Evolutionary conservation across 305 asterid genomes (phyloP).

Genomic region (Petunia hybrid): DNA sequence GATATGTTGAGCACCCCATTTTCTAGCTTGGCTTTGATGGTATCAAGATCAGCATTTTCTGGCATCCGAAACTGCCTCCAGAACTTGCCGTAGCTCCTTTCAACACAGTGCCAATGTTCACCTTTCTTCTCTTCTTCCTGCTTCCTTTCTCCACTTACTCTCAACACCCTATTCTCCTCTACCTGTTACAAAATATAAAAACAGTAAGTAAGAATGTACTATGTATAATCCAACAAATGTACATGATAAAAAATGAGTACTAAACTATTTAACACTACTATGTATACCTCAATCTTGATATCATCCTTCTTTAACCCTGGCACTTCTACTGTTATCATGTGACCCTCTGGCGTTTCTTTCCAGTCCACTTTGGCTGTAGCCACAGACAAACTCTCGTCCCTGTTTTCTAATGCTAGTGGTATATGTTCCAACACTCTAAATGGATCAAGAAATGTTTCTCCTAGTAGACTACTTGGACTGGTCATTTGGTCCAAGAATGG

Average conservation of each 20-base stretch:
- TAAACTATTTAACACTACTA: no score
- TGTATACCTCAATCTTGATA: slow-evolving; percentile 29
- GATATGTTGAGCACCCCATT: slow-evolving; percentile 38
- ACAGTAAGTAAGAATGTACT: no score
- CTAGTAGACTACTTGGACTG: not conserved
- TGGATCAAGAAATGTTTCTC: slow-evolving; percentile 32
- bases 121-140: slow-evolving; percentile 25
- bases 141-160: slow-evolving; percentile 36
- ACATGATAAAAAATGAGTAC: no score
- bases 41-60: slow-evolving; percentile 36
- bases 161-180: slow-evolving; percentile 37
- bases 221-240: no score
- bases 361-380: slow-evolving; percentile 38
- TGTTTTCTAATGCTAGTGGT: slow-evolving; percentile 32
- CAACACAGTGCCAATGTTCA: slow-evolving; percentile 37
- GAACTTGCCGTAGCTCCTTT: slow-evolving; percentile 32
- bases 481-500: slow-evolving; percentile 32
- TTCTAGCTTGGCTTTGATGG: slow-evolving; percentile 39
- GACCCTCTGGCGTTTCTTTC: slow-evolving; percentile 35
- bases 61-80: slow-evolving; percentile 41
- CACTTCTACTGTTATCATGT: slow-evolving; percentile 35
- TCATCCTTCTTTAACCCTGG: slow-evolving; percentile 42
- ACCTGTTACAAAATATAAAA: not conserved
- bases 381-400: not conserved
- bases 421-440: slow-evolving; percentile 35